These are phyloP conservation scores for Esteya vermicola DNA, from an alignment of 2,329 filamentous ascomycete species.

Conservation along the genomic window DNA sequence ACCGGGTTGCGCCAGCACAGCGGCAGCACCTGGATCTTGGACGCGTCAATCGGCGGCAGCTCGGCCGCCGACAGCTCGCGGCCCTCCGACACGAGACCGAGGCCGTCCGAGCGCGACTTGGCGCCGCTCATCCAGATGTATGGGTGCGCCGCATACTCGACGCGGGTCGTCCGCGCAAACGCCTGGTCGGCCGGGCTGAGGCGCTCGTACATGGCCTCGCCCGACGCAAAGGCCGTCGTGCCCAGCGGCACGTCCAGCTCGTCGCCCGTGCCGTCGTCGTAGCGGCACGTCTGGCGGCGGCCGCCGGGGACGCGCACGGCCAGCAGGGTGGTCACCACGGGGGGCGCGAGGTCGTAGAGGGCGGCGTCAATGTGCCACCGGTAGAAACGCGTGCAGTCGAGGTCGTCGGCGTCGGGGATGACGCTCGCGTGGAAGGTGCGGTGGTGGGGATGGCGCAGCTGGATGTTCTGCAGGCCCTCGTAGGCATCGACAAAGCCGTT, in stretches of 20 bases:
- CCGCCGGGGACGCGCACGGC: constrained; percentile 60
- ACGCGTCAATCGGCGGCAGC: constrained; percentile 49
- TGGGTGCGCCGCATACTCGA: constrained; percentile 67
- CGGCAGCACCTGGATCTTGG: constrained; percentile 57
- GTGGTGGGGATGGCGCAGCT: constrained; percentile 62
- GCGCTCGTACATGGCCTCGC: constrained; percentile 55
- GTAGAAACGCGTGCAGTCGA: constrained; percentile 46
- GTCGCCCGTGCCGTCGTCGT: constrained; percentile 58
- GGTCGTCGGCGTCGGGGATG: constrained; percentile 40
- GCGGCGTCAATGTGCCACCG: constrained; percentile 73
- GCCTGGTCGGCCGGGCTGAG: constrained; percentile 51
- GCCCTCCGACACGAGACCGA: constrained; percentile 48
- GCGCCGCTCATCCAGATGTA: constrained; percentile 71
- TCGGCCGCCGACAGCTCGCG: constrained; percentile 41
- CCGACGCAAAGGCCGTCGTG: constrained; percentile 62
- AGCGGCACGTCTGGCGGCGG: constrained; percentile 38
- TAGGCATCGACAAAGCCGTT: constrained; percentile 57
- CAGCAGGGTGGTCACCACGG: constrained; percentile 56
- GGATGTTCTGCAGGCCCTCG: constrained; percentile 55
- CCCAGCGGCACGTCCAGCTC: constrained; percentile 55
- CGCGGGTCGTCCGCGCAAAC: constrained; percentile 50
- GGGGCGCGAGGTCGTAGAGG: constrained; percentile 60
- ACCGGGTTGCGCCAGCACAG: constrained; percentile 68
- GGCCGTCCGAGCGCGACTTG: constrained; percentile 50
- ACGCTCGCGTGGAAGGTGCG: constrained; percentile 56